Conservation (phyloP, 148 eudicot genomes). For the Heliosperma pusillum region DNA sequence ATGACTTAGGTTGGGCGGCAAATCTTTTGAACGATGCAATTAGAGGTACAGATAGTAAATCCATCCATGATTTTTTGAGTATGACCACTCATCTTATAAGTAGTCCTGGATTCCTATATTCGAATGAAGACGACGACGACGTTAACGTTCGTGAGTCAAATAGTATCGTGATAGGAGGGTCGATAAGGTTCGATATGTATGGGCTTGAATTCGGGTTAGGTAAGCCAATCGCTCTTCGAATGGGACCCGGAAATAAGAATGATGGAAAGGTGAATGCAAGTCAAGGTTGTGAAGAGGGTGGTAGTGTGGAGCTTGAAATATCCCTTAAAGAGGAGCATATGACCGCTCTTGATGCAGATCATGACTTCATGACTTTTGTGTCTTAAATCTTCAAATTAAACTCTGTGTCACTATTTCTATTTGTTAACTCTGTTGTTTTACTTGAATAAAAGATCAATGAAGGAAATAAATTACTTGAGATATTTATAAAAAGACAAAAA, state of each 20-base stretch:
- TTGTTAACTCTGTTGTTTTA: too few species aligned
- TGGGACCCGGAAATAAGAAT: background rate
- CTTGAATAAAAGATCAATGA: too few species aligned
- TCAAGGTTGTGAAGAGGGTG: background rate
- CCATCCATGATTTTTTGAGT: background rate
- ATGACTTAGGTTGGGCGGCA: constrained; percentile 44
- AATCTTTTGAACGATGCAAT: constrained; percentile 32
- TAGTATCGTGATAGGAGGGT: too few species aligned
- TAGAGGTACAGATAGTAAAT: constrained; percentile 32
- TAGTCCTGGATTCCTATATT: too few species aligned
- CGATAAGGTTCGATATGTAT: background rate
- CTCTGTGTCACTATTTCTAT: too few species aligned
- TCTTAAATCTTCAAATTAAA: too few species aligned
- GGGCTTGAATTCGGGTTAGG: constrained; percentile 14
- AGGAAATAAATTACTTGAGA: too few species aligned
- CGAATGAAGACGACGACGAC: too few species aligned
- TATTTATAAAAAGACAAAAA: too few species aligned
- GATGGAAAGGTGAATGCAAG: constrained; percentile 15
- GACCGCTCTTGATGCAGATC: background rate
- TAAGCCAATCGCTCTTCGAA: background rate
- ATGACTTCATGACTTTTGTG: constrained; percentile 10
- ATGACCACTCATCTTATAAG: background rate
- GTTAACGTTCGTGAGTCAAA: background rate
- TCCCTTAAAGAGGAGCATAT: background rate
- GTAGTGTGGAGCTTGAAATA: too few species aligned